These are phyloP conservation scores for Eucalyptus tenuipes DNA, from an alignment of 345 rosid genomes.

Conservation along the genomic window DNA sequence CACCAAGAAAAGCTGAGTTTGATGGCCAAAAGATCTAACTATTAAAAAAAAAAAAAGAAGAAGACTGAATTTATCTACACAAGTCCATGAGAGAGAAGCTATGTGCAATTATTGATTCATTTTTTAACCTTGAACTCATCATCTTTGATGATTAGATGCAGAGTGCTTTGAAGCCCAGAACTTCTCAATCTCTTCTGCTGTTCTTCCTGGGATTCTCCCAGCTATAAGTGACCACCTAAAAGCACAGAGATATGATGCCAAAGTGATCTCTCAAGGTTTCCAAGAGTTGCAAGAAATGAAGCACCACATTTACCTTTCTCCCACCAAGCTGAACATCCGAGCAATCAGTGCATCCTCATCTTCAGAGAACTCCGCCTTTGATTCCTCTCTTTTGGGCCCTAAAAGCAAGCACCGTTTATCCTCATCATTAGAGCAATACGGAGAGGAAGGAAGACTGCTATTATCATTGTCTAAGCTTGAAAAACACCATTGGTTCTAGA, in stretches of 20 bases:
- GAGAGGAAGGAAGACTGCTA: not conserved
- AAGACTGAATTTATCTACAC: not conserved
- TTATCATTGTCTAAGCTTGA: not conserved
- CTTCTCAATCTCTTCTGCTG: slow-evolving; percentile 49
- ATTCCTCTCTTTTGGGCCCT: not conserved
- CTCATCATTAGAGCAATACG: not conserved
- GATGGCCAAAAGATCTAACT: not conserved
- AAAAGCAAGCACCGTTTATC: not conserved
- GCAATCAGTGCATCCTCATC: slow-evolving; percentile 34
- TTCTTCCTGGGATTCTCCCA: slow-evolving; percentile 53
- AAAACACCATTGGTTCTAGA: not conserved
- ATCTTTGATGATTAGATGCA: not conserved
- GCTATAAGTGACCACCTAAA: slow-evolving; percentile 57
- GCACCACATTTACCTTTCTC: slow-evolving; percentile 13
- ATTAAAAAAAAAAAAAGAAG: not conserved
- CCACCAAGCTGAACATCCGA: slow-evolving; percentile 35
- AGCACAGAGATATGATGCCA: not conserved
- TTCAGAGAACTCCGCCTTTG: slow-evolving; percentile 22
- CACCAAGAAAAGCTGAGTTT: not conserved
- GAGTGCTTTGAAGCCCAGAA: slow-evolving; percentile 35
- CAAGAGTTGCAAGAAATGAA: not conserved
- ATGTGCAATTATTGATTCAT: not conserved
- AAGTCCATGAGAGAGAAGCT: not conserved
- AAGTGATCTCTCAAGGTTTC: not conserved
- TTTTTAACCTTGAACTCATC: not conserved